These are phyloP conservation scores for Pneumocystis jirovecii DNA, from an alignment of 1,139 yeast species.

Conservation along the genomic window DNA sequence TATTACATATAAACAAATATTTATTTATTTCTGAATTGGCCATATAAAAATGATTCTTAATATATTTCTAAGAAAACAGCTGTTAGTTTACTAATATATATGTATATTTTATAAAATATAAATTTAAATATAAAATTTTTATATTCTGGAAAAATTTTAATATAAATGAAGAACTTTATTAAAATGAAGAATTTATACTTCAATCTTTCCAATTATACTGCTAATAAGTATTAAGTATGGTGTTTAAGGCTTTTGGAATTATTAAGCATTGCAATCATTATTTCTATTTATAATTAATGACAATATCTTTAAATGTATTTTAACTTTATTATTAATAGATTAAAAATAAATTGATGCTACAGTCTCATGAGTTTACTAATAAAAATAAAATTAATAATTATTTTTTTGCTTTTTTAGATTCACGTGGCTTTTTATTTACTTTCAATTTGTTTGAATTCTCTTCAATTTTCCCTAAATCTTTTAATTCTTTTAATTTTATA, in stretches of 20 bases:
- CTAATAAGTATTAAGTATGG: too few relatives aligned
- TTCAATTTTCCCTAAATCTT: slow-evolving; percentile 5
- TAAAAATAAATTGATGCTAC: background rate
- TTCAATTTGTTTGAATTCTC: background rate
- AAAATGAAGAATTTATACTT: background rate
- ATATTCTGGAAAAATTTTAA: background rate
- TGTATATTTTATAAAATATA: background rate
- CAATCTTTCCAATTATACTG: background rate
- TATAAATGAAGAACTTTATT: background rate
- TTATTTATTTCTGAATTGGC: background rate
- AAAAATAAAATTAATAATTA: background rate
- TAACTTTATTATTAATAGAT: background rate
- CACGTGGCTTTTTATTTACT: background rate
- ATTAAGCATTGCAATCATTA: too few relatives aligned
- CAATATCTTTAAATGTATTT: background rate
- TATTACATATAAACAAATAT: background rate
- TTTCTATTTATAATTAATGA: too few relatives aligned
- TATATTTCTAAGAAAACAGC: background rate
- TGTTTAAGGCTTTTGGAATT: too few relatives aligned
- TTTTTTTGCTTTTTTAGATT: background rate
- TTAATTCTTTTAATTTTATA: slow-evolving; percentile 35
- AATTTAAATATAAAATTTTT: background rate
- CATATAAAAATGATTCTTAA: background rate
- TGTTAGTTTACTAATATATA: background rate
- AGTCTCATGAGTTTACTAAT: background rate